These are phyloP conservation scores for Elongisporangium anandrum DNA, from an alignment of 352 stramenopile genomes.

Conservation along the genomic window DNA sequence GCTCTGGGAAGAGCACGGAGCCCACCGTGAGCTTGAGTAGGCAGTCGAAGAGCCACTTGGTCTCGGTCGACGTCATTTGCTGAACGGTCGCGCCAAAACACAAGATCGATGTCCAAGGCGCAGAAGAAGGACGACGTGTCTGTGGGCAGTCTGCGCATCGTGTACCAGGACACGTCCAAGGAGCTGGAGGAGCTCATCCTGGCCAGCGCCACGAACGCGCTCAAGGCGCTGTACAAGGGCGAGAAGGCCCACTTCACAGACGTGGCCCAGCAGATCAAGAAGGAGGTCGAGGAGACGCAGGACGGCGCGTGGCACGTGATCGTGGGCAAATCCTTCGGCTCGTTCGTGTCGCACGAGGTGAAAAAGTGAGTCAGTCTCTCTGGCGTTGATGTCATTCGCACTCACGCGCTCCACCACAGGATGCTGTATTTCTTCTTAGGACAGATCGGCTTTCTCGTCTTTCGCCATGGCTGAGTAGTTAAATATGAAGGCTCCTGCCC, in stretches of 20 bases:
- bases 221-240: conserved; percentile 81
- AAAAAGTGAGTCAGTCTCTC: conserved; percentile 53
- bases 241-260: conserved; percentile 84
- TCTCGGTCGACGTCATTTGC: conserved; percentile 7
- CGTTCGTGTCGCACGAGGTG: conserved; percentile 81
- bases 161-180: conserved; percentile 66
- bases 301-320: conserved; percentile 78
- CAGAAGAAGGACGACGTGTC: conserved; percentile 79
- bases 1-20: conserved; percentile 30
- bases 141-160: conserved; percentile 57
- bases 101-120: conserved; percentile 55
- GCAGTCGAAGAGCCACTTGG: conserved; percentile 24
- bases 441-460: conserved; percentile 78
- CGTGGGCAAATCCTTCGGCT: conserved; percentile 83
- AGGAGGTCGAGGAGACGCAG: conserved; percentile 64
- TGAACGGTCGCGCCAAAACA: conserved; percentile 2
- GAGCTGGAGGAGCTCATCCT: conserved; percentile 73
- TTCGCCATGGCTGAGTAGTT: conserved; percentile 49
- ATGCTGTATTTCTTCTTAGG: conserved; percentile 83
- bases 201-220: conserved; percentile 65
- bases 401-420: conserved; percentile 15
- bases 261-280: conserved; percentile 76
- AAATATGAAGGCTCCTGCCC: conserved; percentile 2
- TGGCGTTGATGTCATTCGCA: background rate
- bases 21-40: conserved; percentile 41